phyloP scores from a whole-genome alignment of 192 early-diverging fungal species.

The Coemansia reversa region DNA sequence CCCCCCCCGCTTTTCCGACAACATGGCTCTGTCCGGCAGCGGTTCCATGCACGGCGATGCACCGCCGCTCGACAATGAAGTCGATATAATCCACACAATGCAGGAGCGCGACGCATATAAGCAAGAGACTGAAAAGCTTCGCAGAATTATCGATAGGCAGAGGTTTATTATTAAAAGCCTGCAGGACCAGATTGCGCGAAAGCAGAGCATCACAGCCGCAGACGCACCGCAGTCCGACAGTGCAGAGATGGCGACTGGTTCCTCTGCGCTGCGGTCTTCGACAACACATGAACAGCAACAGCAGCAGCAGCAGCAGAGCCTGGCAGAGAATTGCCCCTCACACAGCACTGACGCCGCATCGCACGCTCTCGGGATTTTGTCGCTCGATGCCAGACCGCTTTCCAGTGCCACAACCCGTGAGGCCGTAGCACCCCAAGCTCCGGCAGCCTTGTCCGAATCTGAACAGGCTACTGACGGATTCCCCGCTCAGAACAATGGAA shows the following conservation, averaged over 20 bases:
- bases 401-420: slow-evolving; percentile 7
- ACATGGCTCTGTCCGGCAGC: slow-evolving; percentile 20
- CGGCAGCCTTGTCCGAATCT: slow-evolving; percentile 13
- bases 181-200: slow-evolving; percentile 61
- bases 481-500: slow-evolving; percentile 12
- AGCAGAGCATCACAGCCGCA: slow-evolving; percentile 31
- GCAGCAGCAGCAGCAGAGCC: slow-evolving; percentile 5
- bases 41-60: slow-evolving; percentile 12
- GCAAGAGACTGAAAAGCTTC: slow-evolving; percentile 81
- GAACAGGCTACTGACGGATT: slow-evolving; percentile 1
- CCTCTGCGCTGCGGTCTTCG: slow-evolving; percentile 4
- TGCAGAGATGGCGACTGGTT: slow-evolving; percentile 21
- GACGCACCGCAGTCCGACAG: slow-evolving; percentile 27
- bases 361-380: slow-evolving; percentile 41
- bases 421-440: slow-evolving; percentile 34
- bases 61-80: slow-evolving; percentile 13
- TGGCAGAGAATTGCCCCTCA: background rate
- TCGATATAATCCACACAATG: slow-evolving; percentile 48
- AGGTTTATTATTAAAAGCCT: slow-evolving; percentile 82
- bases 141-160: slow-evolving; percentile 92
- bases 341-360: slow-evolving; percentile 9
- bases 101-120: slow-evolving; percentile 70
- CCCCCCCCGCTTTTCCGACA: slow-evolving; percentile 1
- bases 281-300: background rate
- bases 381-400: slow-evolving; percentile 21